These are phyloP conservation scores for Collybiopsis luxurians DNA, from an alignment of 768 basidiomycete species.

Conservation along the genomic window DNA sequence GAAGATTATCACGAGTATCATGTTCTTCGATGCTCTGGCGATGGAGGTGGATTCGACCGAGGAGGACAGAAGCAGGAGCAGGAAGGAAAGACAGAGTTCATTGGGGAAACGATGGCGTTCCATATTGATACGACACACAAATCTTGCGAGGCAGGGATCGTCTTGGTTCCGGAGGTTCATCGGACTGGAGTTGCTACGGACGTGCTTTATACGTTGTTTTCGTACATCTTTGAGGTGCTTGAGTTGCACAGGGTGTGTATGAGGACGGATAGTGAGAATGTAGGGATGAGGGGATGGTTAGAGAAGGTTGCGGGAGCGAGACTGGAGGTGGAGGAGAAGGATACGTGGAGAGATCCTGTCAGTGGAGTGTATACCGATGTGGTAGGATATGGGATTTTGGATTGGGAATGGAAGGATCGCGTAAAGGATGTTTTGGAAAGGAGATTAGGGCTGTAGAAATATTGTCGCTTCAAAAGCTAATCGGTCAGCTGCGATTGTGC, in stretches of 20 bases:
- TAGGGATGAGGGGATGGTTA: neutral
- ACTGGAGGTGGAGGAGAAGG: neutral
- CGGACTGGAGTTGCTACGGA: neutral
- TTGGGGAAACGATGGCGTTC: too few relatives aligned
- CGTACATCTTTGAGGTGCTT: neutral
- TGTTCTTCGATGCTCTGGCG: too few relatives aligned
- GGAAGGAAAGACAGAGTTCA: too few relatives aligned
- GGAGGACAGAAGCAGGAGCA: too few relatives aligned
- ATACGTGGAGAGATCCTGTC: neutral
- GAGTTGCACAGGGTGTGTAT: neutral
- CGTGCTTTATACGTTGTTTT: neutral
- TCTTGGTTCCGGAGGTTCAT: neutral
- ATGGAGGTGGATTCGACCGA: too few relatives aligned
- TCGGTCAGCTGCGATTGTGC: too few relatives aligned
- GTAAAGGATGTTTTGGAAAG: neutral
- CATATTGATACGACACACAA: too few relatives aligned
- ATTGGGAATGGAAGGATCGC: neutral
- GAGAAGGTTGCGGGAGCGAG: neutral
- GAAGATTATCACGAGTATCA: too few relatives aligned
- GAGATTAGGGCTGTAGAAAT: neutral
- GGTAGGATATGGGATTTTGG: neutral
- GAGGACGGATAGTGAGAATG: neutral
- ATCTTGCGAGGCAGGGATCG: neutral
- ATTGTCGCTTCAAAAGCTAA: too few relatives aligned
- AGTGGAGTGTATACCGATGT: neutral